Evolutionary conservation across 352 stramenopile genomes (phyloP), one percentile per base, ranked within the genome.

Genomic region (Globisporangium okanoganense): DNA sequence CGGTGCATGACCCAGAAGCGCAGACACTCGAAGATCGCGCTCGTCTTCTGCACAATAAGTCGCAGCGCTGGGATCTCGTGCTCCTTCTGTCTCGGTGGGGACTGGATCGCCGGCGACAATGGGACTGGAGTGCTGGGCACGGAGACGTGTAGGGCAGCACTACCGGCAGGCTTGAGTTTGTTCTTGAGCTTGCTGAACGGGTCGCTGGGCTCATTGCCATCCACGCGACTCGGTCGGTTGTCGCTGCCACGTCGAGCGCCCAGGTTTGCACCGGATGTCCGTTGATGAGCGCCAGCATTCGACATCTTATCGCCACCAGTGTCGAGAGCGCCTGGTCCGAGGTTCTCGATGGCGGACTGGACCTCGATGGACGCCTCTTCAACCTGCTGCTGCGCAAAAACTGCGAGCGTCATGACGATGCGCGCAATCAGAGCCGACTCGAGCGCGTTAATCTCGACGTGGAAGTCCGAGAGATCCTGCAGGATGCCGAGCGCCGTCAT

Each of bases 291-390:
- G 5, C 27, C 51, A 8, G 70, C 60, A 50, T 71, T 69, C 18
- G 66, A 75, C 9, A 65, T 41, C 36, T 69, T 70, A 44, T 75
- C 67, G 5, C 55, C 56, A 2, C 51, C 51, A 58, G 55, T 55
- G 29, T 35, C 22, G 29, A 24, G 29, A 20, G n/a, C 47, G n/a
- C 25, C 51, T 8, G 58, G 31, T 5, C 78, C 68, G 10, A 61
- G 36, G 35, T 60, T 79, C 68, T 95, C 86, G 61, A 95, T 88
- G 2, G 82, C 80, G 2, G 84, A 71, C 58, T 93, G 86, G 0
- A 95, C 83, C 71, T 93, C 86, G 51, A 92, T 93, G 0, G 86
- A 95, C 14, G 86, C 81, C 70, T 94, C 82, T 70, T 95, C 86
- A 9, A 95, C 82, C 66, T 95, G 86, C 43, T 94, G 86, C 45